Percentiles rank a stretch among this genome's conserved stretches.
These are phyloP conservation scores for Collybia sp. DNA, from an alignment of 768 basidiomycete genomes.

Conservation along the genomic window DNA sequence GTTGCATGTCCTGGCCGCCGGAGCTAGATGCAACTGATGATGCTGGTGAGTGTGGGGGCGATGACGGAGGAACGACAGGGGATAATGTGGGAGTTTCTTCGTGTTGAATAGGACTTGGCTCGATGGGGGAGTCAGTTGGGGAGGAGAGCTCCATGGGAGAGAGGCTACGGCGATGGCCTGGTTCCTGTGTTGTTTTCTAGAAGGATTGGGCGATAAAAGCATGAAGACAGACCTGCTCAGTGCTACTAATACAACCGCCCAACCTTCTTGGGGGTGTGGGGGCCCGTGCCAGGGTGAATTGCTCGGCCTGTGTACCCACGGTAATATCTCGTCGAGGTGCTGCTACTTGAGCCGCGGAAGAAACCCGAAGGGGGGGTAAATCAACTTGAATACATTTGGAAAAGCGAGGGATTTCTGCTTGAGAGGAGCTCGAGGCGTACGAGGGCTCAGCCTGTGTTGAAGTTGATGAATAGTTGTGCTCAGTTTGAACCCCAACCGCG, in stretches of 20 bases:
- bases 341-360: slow-evolving; percentile 12
- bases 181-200: not conserved
- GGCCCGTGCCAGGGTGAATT: not conserved
- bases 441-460: slow-evolving; percentile 29
- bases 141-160: slow-evolving; percentile 64
- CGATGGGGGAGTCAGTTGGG: slow-evolving; percentile 28
- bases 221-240: too few species aligned
- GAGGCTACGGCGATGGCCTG: slow-evolving; percentile 33
- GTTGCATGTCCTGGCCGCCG: slow-evolving; percentile 19
- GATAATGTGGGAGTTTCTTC: too few species aligned
- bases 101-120: not conserved
- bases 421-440: slow-evolving; percentile 31
- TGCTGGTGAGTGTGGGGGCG: slow-evolving; percentile 14
- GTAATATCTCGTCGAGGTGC: slow-evolving; percentile 10
- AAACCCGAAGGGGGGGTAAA: slow-evolving; percentile 2
- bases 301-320: slow-evolving; percentile 16
- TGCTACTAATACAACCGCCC: too few species aligned
- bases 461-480: slow-evolving; percentile 26
- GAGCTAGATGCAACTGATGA: slow-evolving; percentile 20
- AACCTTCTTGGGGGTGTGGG: too few species aligned
- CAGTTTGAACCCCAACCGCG: slow-evolving; percentile 34
- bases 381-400: slow-evolving; percentile 18
- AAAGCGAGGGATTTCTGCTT: slow-evolving; percentile 16
- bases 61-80: too few species aligned
- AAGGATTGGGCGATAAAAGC: too few species aligned